Evolutionary conservation across 176 grass and related monocot genomes (phyloP).

Genomic region (Melocanna baccifera): DNA sequence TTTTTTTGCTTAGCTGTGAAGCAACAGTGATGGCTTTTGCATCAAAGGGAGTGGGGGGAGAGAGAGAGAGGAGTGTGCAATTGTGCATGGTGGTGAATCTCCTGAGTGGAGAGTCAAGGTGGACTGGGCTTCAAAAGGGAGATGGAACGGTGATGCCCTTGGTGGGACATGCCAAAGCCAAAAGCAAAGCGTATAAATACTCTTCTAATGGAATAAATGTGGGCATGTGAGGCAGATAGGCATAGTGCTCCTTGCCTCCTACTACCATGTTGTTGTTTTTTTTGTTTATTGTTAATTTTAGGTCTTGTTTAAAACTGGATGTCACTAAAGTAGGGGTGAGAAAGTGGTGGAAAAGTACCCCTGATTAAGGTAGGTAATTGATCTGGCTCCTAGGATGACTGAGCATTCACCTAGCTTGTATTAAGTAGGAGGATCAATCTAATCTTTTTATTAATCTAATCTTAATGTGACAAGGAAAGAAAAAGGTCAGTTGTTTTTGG

Average conservation of each 20-base stretch:
- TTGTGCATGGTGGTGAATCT: slow-evolving; percentile 39
- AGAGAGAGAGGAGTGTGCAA: neutral
- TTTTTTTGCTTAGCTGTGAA: slow-evolving; percentile 48
- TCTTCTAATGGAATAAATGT: slow-evolving; percentile 30
- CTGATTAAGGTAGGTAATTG: slow-evolving; percentile 27
- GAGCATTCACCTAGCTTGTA: slow-evolving; percentile 19
- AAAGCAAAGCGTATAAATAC: slow-evolving; percentile 40
- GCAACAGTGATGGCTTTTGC: slow-evolving; percentile 43
- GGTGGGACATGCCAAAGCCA: slow-evolving; percentile 36
- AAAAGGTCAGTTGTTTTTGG: slow-evolving; percentile 8
- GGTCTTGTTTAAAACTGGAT: slow-evolving; percentile 1
- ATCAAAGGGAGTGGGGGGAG: neutral
- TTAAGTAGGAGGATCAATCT: slow-evolving; percentile 4
- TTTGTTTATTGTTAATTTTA: neutral
- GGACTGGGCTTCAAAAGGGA: slow-evolving; percentile 25
- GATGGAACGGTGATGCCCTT: slow-evolving; percentile 25
- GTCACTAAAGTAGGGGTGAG: neutral
- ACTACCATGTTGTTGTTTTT: neutral
- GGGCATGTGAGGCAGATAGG: neutral
- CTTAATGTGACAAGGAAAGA: neutral
- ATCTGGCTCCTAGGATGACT: slow-evolving; percentile 38
- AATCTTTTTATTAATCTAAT: neutral
- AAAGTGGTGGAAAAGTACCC: neutral
- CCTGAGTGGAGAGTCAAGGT: slow-evolving; percentile 50
- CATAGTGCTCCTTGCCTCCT: slow-evolving; percentile 23